Percentiles rank a stretch among this genome's conserved stretches.
These are phyloP conservation scores for Pythium monospermum DNA, from an alignment of 352 stramenopile species.

Conservation along the genomic window DNA sequence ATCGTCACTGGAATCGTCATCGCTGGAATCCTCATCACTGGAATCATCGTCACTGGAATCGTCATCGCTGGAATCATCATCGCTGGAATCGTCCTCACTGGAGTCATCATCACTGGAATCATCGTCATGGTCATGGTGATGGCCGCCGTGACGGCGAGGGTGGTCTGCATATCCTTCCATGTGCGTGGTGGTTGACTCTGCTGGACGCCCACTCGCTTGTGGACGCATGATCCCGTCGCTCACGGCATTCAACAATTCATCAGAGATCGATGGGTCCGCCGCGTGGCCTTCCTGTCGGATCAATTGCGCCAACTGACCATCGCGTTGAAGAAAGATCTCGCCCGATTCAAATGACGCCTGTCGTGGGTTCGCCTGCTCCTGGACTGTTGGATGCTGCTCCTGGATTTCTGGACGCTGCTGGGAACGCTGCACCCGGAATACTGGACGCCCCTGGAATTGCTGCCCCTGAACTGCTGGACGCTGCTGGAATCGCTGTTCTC, in stretches of 20 bases:
- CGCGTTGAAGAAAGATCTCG: background rate
- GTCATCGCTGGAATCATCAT: slow-evolving; percentile 4
- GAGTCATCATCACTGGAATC: background rate
- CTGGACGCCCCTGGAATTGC: too few species aligned
- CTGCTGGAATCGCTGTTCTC: too few species aligned
- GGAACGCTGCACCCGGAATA: background rate
- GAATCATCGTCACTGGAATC: slow-evolving; percentile 12
- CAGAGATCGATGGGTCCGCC: slow-evolving; percentile 5
- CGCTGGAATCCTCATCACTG: slow-evolving; percentile 13
- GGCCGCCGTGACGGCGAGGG: background rate
- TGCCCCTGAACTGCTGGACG: too few species aligned
- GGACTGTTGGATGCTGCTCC: background rate
- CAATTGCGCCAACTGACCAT: background rate
- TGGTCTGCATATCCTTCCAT: too few species aligned
- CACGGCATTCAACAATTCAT: slow-evolving; percentile 1
- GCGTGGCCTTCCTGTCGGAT: slow-evolving; percentile 1
- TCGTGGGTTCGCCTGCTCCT: background rate
- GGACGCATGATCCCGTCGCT: background rate
- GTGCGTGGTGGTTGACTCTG: background rate
- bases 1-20: slow-evolving; percentile 19
- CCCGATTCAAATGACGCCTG: too few species aligned
- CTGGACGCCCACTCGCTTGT: background rate
- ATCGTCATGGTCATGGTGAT: background rate
- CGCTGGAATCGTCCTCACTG: slow-evolving; percentile 5
- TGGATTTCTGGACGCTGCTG: slow-evolving; percentile 2